Base-by-base conservation (phyloP, 2,329 filamentous ascomycete genomes). In the Apiospora pterosperma region DNA sequence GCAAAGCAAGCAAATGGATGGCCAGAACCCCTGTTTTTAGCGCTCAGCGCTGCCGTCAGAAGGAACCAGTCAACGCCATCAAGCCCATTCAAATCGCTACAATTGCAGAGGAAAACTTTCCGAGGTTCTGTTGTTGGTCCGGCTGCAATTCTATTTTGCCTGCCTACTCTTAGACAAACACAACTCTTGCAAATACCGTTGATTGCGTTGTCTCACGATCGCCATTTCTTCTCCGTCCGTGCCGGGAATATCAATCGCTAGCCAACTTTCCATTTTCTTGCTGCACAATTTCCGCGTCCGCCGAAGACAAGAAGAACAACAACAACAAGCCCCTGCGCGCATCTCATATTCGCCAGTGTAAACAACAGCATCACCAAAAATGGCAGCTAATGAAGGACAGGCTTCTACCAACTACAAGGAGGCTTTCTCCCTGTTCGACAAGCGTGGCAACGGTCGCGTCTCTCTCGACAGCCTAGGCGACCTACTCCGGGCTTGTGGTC, bases 391-490 rank as follows among this genome's bases (percentile, higher is more conserved):
- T 68, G 70, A 71, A 67, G 72, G 69, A 59, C 86, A 90, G 88
- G 88, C 88, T 79, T 89, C 86, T 67, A 98, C 95, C 84, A 98
- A 99, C 90, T 99, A 98, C 92, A 98, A 98, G 86, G 96, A 99
- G 90, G 96, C 96, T 73, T 99, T 99, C 82, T 94, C 94, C 75
- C 92, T 99, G 79, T 99, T 98, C 85, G 96, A 99, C 87, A 98
- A 97, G 90, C 95, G 96, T 80, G 96, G 96, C 77, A 97, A 92
- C 77, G 94, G 95, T 76, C 94, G 94, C 73, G 96, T 98, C 72
- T 82, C 91, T 44, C 85, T 94, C 78, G 91, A 95, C 71, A 91
- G 90, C 69, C 88, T 99, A 64, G 96, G 96, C 72, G 96, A 99
- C 78, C 87, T 99, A 67, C 89, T 99, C 71, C 92, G 96, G 77